Base-by-base conservation (phyloP, 306 rosid species). In the Rosa lucieae region DNA sequence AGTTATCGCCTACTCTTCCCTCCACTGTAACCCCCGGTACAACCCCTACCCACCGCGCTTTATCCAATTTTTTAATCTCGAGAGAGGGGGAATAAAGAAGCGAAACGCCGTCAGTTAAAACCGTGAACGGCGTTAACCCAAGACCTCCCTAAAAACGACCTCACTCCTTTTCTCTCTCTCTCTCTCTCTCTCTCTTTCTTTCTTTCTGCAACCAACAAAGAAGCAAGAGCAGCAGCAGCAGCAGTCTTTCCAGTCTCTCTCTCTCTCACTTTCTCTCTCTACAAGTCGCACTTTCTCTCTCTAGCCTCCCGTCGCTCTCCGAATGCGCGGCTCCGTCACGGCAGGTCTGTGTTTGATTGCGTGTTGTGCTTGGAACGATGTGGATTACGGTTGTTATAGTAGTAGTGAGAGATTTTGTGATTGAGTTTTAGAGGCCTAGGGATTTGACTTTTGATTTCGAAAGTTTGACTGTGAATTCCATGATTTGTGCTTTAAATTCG, bases 111-210 rank as follows among this genome's bases (percentile, higher is more conserved):
- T 80, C 58, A 13, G 49, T 1, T 11, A 0, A 67, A 62, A 68
- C 78, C 10, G 44, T 10, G 47, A 61, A 77, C 90, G 83, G 6
- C 82, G 87, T 87, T 78, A 70, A 66, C 17, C 43, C 65, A 9
- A 43, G 20, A 44, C 59, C 86, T 79, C 80, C 67, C 84, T 62
- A 68, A 72, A 73, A 73, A 74, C 78, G 79, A 74, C 83, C 51
- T 18, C 56, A 39, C 37, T 32, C 17, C 67, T 29, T 11, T 3
- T 35, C 39, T n/a, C n/a, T n/a, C n/a, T n/a, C 49, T 39, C 79
- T n/a, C 65, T 21, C 66, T 74, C 63, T 39, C 55, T 32, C 35
- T 32, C 2, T 32, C 35, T 26, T 26, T 26, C 49, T 37, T 32
- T 67, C 26, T 40, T 11, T 21, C 82, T 58, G 70, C 78, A 61